Evolutionary conservation across 2,329 filamentous ascomycete species (phyloP), one percentile per base, ranked within the genome.

Genomic region (Acarospora socialis): DNA sequence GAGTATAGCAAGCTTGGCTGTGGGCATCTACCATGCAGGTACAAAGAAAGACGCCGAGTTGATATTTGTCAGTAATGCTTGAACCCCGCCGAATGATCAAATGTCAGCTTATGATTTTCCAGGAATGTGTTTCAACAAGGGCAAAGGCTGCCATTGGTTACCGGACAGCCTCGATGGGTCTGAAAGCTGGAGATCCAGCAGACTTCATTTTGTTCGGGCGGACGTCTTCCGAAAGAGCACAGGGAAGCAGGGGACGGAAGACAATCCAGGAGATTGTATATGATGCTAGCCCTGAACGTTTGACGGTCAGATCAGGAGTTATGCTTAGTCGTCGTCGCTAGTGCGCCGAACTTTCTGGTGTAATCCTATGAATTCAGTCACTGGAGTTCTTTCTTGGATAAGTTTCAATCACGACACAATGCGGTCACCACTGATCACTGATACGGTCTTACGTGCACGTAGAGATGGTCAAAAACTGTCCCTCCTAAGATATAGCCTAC

Each of bases 1-100:
- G 29, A 59, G 60, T 23, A 54, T 80, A 25, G 74, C 75, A 13
- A 70, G 65, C 41, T 54, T 74, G 32, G 70, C 70, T 1, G 70
- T 80, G 0, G 75, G 73, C 0, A 46, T 81, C 3, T 81, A 81
- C 45, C 75, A 81, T 38, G 67, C 70, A 2, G 76, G 75, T 0
- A 77, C 71, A 1, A 63, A 61, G 36, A 46, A 53, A 10, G 73
- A 77, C 46, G 66, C 72, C 0, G 60, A 67, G 38, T 37, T 73
- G 3, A 51, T 82, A 28, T 78, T 65, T 51, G 56, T 29, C 5
- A 29, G 26, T 12, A 20, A n/a, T 29, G 13, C 26, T 20, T 29
- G 13, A 6, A 4, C 12, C 12, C 10, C 10, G 26, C 12, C 18
- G 26, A 15, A 29, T n/a, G n/a, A n/a, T n/a, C n/a, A n/a, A 2